phyloP scores from a whole-genome alignment of 345 rosid species.

The Populus pruinosa region DNA sequence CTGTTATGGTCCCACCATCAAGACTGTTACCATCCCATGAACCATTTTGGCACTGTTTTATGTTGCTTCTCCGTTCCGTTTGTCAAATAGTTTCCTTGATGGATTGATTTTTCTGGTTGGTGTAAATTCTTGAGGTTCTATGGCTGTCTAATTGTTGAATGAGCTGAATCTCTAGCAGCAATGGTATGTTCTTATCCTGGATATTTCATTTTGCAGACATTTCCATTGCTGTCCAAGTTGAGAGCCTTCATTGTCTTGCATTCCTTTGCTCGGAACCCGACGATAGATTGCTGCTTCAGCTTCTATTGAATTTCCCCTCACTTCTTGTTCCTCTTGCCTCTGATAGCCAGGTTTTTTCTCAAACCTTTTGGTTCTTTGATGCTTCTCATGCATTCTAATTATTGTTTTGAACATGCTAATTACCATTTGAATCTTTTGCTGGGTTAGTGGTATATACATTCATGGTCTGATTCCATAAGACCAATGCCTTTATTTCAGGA shows the following conservation, averaged over 20 bases:
- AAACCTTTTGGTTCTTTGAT: neutral
- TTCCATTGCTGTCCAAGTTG: slow-evolving; percentile 53
- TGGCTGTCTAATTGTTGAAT: too few relatives aligned
- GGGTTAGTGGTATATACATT: neutral
- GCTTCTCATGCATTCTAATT: neutral
- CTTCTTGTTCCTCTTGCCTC: slow-evolving; percentile 70
- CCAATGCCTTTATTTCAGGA: slow-evolving; percentile 45
- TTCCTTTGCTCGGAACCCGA: slow-evolving; percentile 59
- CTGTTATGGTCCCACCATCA: too few relatives aligned
- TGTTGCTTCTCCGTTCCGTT: neutral
- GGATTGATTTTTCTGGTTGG: neutral
- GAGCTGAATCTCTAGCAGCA: neutral
- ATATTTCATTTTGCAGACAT: slow-evolving; percentile 46
- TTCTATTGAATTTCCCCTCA: slow-evolving; percentile 63
- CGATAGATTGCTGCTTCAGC: slow-evolving; percentile 48
- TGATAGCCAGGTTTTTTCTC: slow-evolving; percentile 62
- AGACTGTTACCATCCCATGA: too few relatives aligned
- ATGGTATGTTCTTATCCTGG: neutral
- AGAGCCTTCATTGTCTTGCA: slow-evolving; percentile 67
- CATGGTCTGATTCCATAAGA: neutral
- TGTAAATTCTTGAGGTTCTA: neutral
- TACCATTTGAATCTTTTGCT: neutral
- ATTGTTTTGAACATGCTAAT: neutral
- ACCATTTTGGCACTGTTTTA: neutral
- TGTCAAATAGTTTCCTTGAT: neutral